Conservation (phyloP, 2,329 filamentous ascomycete genomes). For the Arthrobotrys entomopaga region DNA sequence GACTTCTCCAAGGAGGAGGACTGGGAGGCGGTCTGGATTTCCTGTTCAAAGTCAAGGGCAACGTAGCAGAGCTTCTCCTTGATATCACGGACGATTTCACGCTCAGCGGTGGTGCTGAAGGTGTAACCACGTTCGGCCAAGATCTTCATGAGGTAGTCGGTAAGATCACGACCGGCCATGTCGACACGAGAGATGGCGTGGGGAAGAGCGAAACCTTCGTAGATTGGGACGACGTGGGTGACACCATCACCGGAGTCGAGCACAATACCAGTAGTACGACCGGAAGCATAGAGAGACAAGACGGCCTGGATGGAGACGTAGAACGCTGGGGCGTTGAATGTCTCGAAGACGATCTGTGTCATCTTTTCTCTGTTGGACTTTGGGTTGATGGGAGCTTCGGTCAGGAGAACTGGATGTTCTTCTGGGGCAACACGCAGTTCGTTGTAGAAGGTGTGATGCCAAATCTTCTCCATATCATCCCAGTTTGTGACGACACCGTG, state of each 20-base stretch:
- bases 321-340: conserved; percentile 99
- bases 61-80: conserved; percentile 99
- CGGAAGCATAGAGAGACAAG: conserved; percentile 97
- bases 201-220: conserved; percentile 99
- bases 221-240: conserved; percentile 99
- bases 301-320: conserved; percentile 99
- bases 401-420: conserved; percentile 99
- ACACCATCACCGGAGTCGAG: conserved; percentile 99
- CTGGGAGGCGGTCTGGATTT: conserved; percentile 99
- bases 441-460: conserved; percentile 99
- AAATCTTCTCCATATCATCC: conserved; percentile 99
- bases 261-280: conserved; percentile 99
- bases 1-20: conserved; percentile 99
- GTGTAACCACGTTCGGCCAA: conserved; percentile 98
- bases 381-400: conserved; percentile 99
- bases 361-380: conserved; percentile 99
- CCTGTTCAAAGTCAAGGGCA: conserved; percentile 99
- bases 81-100: conserved; percentile 99
- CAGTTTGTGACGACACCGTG: conserved; percentile 99
- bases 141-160: conserved; percentile 99
- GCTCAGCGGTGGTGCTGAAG: conserved; percentile 99
- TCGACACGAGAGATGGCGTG: conserved; percentile 99
- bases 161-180: conserved; percentile 99
- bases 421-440: conserved; percentile 99
- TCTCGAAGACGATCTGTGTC: conserved; percentile 99